Percentiles rank a stretch among this genome's conserved stretches.
Conservation (phyloP, 2,329 filamentous ascomycete species). For the Emmonsiellopsis sp. region DNA sequence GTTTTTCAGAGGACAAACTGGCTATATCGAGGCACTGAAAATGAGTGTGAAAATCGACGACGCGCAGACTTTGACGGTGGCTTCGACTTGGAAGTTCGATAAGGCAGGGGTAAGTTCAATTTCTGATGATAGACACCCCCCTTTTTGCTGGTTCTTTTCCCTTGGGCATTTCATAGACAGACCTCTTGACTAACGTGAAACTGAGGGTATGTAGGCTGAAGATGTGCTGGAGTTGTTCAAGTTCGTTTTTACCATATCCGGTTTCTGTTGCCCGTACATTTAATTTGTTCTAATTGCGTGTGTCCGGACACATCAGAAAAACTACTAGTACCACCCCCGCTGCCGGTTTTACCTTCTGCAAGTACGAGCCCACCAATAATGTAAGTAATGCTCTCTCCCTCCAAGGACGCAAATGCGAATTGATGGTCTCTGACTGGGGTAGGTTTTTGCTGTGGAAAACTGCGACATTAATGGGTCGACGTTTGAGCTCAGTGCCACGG, state of each 20-base stretch:
- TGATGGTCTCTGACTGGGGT: background rate
- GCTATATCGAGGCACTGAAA: background rate
- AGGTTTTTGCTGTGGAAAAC: constrained; percentile 21
- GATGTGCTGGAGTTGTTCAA: constrained; percentile 16
- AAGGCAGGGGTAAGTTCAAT: constrained; percentile 18
- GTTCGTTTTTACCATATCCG: constrained; percentile 9
- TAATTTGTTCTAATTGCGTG: background rate
- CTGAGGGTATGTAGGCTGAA: constrained; percentile 11
- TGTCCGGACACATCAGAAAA: too few species aligned
- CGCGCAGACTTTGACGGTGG: constrained; percentile 17
- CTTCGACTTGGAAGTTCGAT: constrained; percentile 26
- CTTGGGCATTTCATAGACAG: background rate
- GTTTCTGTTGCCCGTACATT: background rate
- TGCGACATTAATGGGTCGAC: constrained; percentile 8
- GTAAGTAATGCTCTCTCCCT: constrained; percentile 11
- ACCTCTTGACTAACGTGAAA: constrained; percentile 3
- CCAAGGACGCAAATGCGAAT: background rate
- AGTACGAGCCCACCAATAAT: constrained; percentile 16
- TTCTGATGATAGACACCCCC: too few species aligned
- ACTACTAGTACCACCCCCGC: background rate
- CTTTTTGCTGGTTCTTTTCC: background rate
- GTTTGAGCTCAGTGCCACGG: constrained; percentile 8
- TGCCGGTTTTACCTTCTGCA: constrained; percentile 10
- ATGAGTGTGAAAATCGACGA: constrained; percentile 6
- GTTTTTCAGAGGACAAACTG: background rate